These are phyloP conservation scores for Fabrea salina DNA, from an alignment of 169 alveolate species.

Conservation along the genomic window DNA sequence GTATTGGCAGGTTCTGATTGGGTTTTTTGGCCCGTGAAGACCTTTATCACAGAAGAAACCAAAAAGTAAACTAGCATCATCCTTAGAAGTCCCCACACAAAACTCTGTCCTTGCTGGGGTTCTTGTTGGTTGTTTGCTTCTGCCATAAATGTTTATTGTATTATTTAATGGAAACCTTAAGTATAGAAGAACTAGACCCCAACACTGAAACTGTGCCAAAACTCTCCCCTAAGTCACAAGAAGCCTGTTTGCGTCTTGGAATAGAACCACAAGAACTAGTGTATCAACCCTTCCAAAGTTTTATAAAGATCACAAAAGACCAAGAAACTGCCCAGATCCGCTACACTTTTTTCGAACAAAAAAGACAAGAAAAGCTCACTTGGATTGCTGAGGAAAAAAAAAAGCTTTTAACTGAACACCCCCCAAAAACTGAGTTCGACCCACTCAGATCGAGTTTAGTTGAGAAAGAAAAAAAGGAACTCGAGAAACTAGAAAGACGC, in stretches of 20 bases:
- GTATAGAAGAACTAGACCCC: no score
- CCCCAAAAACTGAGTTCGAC: constrained; percentile 7
- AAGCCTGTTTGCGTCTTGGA: constrained; percentile 52
- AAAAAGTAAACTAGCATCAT: no score
- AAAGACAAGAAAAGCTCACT: constrained; percentile 41
- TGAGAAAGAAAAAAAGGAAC: constrained; percentile 35
- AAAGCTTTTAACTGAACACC: background rate
- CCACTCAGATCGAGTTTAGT: background rate
- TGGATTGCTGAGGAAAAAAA: constrained; percentile 37
- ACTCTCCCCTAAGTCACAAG: constrained; percentile 52
- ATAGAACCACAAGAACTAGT: constrained; percentile 42
- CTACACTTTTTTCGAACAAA: constrained; percentile 42
- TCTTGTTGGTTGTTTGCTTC: no score
- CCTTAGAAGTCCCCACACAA: no score
- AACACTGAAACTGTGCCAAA: no score
- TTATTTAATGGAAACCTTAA: no score
- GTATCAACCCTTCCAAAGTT: constrained; percentile 10
- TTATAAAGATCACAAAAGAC: constrained; percentile 24
- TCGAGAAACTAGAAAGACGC: constrained; percentile 48
- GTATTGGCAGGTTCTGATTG: no score
- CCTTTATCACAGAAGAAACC: no score
- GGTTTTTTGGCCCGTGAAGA: no score
- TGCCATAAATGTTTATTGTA: no score
- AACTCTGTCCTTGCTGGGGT: no score
- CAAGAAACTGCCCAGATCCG: constrained; percentile 33